Evolutionary conservation across 2,329 filamentous ascomycete genomes (phyloP).

Genomic region (Fusarium decemcellulare): DNA sequence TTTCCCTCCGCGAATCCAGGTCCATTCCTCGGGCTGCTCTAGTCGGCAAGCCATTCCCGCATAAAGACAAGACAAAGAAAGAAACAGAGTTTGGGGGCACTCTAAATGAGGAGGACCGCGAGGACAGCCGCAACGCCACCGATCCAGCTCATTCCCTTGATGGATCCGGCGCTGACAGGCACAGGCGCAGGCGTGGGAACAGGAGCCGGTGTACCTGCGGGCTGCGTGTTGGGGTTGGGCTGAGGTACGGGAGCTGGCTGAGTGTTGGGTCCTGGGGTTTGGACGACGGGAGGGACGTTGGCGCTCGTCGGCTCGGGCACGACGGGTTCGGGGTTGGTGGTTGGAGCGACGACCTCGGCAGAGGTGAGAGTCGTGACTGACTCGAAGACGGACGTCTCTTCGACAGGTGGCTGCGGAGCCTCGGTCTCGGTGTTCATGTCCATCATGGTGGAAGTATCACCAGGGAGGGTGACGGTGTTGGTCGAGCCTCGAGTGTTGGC

Average conservation of each 20-base stretch:
- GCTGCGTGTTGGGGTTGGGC: neutral
- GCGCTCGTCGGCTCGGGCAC: neutral
- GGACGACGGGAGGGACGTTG: conserved; percentile 4
- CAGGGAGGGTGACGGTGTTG: conserved; percentile 25
- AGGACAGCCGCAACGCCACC: conserved; percentile 42
- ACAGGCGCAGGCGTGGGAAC: conserved; percentile 20
- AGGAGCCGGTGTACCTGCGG: conserved; percentile 15
- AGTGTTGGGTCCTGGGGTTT: neutral
- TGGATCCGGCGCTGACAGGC: conserved; percentile 32
- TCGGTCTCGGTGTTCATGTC: conserved; percentile 1
- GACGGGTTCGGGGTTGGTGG: neutral
- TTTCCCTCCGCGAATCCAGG: neutral
- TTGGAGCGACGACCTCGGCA: conserved; percentile 14
- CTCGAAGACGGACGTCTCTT: conserved; percentile 14
- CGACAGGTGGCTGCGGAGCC: conserved; percentile 10
- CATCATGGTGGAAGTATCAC: conserved; percentile 26
- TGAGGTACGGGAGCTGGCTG: neutral
- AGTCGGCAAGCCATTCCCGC: conserved; percentile 3
- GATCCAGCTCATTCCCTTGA: conserved; percentile 34
- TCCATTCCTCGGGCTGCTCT: neutral
- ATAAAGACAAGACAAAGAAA: conserved; percentile 12
- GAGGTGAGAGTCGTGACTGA: neutral
- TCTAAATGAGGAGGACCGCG: conserved; percentile 36
- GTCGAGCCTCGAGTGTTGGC: conserved; percentile 34
- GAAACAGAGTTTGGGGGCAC: neutral